Evolutionary conservation across 2,329 filamentous ascomycete genomes (phyloP), one percentile per base, ranked within the genome.

Genomic region (Fusarium acutatum): DNA sequence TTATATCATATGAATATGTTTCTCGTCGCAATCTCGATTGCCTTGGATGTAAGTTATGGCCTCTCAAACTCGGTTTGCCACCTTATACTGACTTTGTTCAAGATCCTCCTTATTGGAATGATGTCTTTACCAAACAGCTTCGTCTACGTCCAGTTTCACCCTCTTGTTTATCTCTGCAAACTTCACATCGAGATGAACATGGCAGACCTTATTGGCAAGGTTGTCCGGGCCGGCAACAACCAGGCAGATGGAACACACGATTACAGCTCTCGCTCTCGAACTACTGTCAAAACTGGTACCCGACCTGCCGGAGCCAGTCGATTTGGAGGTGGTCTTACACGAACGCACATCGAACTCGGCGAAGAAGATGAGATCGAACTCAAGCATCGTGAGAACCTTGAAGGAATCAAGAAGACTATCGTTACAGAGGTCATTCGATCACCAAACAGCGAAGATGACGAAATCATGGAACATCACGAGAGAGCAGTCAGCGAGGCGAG

Each of bases 1-100:
- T 79, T 88, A 18, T 83, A 86, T 22, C 79, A 79, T 24, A 79
- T 80, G 71, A 80, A 80, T 35, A 60, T 79, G 52, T 60, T 65
- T 32, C 77, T 80, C 32, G 77, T 79, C n/a, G 61, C 26, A 3
- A 64, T 80, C 11, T 80, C 78, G 1, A 74, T 80, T 58, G 64
- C 67, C 22, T 65, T 80, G 6, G 78, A 80, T 52, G 72, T 79
- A 67, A 57, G 72, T 67, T 34, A 15, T 6, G 13, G 20, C 8
- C 6, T 5, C 6, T 15, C 20, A 13, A 26, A 24, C 28, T 20
- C 18, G 5, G 17, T 3, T 15, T 20, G 6, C 2, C 18, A 24
- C 17, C 14, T 6, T 30, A 17, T 54, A 46, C 58, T 73, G 12
- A 73, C 40, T 24, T 13, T 18, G 4, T 7, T 26, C 35, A 73